A percentile compares a stretch with the other conserved stretches of the same genome.
phyloP scores from a whole-genome alignment of 2,329 filamentous ascomycete genomes.

The Trichoderma koningiopsis region DNA sequence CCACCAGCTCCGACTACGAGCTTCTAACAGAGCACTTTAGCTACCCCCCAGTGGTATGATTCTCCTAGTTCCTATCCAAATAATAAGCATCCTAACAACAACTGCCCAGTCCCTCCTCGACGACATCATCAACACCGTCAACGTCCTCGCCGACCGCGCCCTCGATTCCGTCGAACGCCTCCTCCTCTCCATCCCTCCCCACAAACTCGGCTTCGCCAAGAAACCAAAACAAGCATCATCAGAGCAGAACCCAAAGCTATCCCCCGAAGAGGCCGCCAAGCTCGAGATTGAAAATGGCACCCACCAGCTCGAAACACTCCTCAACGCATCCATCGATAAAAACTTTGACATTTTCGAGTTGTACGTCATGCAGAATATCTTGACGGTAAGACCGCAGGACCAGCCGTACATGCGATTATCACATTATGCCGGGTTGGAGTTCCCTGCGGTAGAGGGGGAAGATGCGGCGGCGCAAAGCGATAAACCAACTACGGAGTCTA shows the following conservation, averaged over 20 bases:
- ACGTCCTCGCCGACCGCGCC: slow-evolving; percentile 87
- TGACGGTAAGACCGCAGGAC: slow-evolving; percentile 69
- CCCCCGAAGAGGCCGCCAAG: slow-evolving; percentile 47
- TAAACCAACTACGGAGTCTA: slow-evolving; percentile 63
- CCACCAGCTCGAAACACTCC: slow-evolving; percentile 79
- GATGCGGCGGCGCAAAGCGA: slow-evolving; percentile 27
- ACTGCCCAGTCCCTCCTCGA: slow-evolving; percentile 79
- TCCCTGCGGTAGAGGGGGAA: slow-evolving; percentile 33
- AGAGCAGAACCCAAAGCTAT: slow-evolving; percentile 36
- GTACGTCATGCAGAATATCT: slow-evolving; percentile 83
- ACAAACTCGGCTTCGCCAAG: slow-evolving; percentile 74
- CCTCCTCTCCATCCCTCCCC: slow-evolving; percentile 71
- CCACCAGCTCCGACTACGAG: slow-evolving; percentile 56
- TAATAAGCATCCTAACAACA: neutral
- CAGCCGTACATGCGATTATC: slow-evolving; percentile 77
- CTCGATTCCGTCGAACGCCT: slow-evolving; percentile 85
- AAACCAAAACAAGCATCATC: slow-evolving; percentile 35
- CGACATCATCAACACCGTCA: slow-evolving; percentile 96
- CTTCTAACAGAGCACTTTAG: slow-evolving; percentile 94
- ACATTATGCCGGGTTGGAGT: slow-evolving; percentile 76
- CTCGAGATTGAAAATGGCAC: slow-evolving; percentile 85
- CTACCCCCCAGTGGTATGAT: slow-evolving; percentile 83
- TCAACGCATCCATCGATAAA: slow-evolving; percentile 79
- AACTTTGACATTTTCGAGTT: slow-evolving; percentile 88
- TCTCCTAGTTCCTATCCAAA: slow-evolving; percentile 17